phyloP scores from a whole-genome alignment of 169 alveolate species.

The Babesia divergens region DNA sequence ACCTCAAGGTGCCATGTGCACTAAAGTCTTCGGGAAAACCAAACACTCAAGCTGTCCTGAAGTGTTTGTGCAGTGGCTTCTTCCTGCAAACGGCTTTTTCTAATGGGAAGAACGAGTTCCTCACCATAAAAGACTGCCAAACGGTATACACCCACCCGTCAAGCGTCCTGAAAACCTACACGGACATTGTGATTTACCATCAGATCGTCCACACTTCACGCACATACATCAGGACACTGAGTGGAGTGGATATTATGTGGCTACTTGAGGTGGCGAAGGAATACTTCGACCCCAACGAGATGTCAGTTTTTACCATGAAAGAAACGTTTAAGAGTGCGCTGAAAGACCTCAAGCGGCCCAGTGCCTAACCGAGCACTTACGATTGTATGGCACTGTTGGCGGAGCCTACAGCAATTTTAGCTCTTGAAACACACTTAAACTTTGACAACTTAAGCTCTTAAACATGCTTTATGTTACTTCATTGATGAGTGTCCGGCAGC shows the following conservation, averaged over 20 bases:
- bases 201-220: conserved; percentile 97
- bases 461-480: no score
- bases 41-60: not conserved
- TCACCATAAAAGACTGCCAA: conserved; percentile 94
- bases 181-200: conserved; percentile 92
- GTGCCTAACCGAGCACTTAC: no score
- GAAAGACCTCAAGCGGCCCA: not conserved
- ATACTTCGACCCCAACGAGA: conserved; percentile 38
- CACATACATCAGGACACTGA: conserved; percentile 93
- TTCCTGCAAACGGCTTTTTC: conserved; percentile 91
- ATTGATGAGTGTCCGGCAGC: no score
- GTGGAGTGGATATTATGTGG: conserved; percentile 89
- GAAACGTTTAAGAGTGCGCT: conserved; percentile 7
- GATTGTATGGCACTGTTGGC: no score
- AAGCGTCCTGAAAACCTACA: conserved; percentile 90
- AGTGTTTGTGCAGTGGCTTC: conserved; percentile 83
- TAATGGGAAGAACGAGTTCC: conserved; percentile 87
- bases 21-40: not conserved
- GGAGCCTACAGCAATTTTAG: no score
- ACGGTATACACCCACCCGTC: conserved; percentile 98
- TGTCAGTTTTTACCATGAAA: not conserved
- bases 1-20: conserved; percentile 58
- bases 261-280: conserved; percentile 78
- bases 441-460: no score
- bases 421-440: no score